These are phyloP conservation scores for Tolypocladium sp. DNA, from an alignment of 2,329 filamentous ascomycete species.

Conservation along the genomic window DNA sequence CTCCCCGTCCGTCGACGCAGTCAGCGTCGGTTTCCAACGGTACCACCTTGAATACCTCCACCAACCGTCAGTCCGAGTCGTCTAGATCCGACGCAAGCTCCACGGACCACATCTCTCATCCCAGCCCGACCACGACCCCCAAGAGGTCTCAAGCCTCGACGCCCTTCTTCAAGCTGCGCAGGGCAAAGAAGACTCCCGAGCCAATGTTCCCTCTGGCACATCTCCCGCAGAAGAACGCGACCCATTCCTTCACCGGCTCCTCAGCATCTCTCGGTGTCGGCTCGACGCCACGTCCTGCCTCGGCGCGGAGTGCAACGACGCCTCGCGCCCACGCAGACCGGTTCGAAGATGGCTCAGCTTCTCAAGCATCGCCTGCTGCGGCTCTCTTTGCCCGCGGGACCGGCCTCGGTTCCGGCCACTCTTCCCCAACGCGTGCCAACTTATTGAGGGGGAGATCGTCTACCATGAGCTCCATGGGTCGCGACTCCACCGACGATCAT, in stretches of 20 bases:
- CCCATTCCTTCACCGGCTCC: slow-evolving; percentile 28
- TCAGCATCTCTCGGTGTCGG: slow-evolving; percentile 30
- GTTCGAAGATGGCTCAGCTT: slow-evolving; percentile 6
- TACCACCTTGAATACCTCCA: slow-evolving; percentile 38
- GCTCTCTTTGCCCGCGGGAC: slow-evolving; percentile 32
- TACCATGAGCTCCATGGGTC: slow-evolving; percentile 75
- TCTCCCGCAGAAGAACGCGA: slow-evolving; percentile 58
- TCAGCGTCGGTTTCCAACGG: slow-evolving; percentile 17
- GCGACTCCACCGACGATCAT: slow-evolving; percentile 62
- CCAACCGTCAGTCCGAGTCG: slow-evolving; percentile 55
- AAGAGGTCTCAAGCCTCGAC: slow-evolving; percentile 54
- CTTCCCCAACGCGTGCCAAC: slow-evolving; percentile 54
- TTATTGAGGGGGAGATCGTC: slow-evolving; percentile 71
- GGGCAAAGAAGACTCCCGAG: slow-evolving; percentile 64
- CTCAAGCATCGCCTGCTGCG: slow-evolving; percentile 32
- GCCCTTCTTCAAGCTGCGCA: slow-evolving; percentile 74
- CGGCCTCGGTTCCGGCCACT: slow-evolving; percentile 48
- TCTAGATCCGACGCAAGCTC: slow-evolving; percentile 83
- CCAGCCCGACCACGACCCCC: slow-evolving; percentile 52
- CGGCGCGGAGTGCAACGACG: slow-evolving; percentile 21
- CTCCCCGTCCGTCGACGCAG: slow-evolving; percentile 19
- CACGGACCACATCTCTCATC: slow-evolving; percentile 50
- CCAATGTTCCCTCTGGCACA: slow-evolving; percentile 79
- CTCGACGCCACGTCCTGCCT: slow-evolving; percentile 23
- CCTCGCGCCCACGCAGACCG: slow-evolving; percentile 12